Conservation (phyloP, 2,329 filamentous ascomycete species). For the Pestalotiopsis sp. region DNA sequence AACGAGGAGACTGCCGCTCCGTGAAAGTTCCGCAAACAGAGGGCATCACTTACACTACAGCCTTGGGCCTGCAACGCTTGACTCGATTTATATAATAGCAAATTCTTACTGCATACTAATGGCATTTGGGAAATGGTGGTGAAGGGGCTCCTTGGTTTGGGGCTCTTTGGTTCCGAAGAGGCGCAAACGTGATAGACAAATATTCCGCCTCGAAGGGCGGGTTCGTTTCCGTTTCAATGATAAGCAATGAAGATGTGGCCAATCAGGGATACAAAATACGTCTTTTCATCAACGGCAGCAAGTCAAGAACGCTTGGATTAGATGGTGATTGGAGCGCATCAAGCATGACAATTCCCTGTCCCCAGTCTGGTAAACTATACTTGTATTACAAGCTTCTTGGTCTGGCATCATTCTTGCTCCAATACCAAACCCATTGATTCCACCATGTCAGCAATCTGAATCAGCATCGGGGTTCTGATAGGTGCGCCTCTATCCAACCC, state of each 20-base stretch:
- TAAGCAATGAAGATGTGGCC: background rate
- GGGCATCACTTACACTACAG: background rate
- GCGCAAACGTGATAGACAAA: background rate
- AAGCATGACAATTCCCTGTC: too few relatives aligned
- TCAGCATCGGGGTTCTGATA: background rate
- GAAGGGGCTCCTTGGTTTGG: background rate
- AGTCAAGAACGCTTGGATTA: background rate
- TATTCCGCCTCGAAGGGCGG: background rate
- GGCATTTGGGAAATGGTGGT: background rate
- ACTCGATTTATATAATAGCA: background rate
- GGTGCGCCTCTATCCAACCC: background rate
- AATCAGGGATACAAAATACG: background rate
- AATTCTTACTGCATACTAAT: background rate
- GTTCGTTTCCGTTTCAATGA: background rate
- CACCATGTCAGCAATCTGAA: background rate
- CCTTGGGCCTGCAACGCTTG: background rate
- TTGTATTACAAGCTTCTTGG: background rate
- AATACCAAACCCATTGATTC: background rate
- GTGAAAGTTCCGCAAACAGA: conserved; percentile 14
- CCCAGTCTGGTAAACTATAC: background rate
- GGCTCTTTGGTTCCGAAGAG: background rate
- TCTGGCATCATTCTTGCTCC: background rate
- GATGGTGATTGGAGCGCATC: conserved; percentile 5
- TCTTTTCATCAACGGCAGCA: background rate
- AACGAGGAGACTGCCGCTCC: conserved; percentile 41